Evolutionary conservation across 2,329 filamentous ascomycete species (phyloP), one percentile per base, ranked within the genome.

Genomic region (Bimuria novae-zelandiae): DNA sequence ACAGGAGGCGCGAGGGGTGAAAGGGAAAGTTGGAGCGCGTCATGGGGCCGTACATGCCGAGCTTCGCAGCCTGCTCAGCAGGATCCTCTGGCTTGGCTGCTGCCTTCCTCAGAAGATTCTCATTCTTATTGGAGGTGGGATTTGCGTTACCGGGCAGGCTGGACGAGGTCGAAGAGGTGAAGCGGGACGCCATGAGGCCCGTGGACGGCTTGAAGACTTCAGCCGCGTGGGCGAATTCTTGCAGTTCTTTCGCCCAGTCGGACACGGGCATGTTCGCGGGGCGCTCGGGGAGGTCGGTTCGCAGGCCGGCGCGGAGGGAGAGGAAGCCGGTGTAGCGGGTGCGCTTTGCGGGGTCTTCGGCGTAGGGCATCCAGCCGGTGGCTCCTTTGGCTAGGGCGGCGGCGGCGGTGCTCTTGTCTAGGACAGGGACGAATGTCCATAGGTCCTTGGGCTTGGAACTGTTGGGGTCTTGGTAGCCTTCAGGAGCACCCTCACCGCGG

Each of bases 21-120:
- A 96, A 97, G 4, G 86, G 83, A 7, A 84, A 73, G 0, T 81
- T 79, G 19, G 81, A 85, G 56, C 94, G 82, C 3, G 94, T 99
- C 84, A 97, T 83, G 12, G 86, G 82, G 1, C 94, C 94, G 74
- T 92, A 97, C 92, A 97, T 96, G 52, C 91, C 92, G 69, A 97
- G 78, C 65, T 83, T 89, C 7, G 94, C 94, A 1, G 94, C 94
- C 62, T 90, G 87, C 68, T 92, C 89, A 10, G 91, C 90, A 0
- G 92, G 88, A 65, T 96, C 89, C 56, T 86, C 80, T 3, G 81
- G 80, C 62, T 87, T 90, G 7, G 75, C 63, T 0, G 79, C 78
- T 52, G 77, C 81, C 43, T 74, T 77, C 14, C 85, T 74, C 7
- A 83, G 65, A 37, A 61, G 59, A 8, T 53, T 61, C 1, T 76